Evolutionary conservation across 495 filamentous ascomycete species (phyloP).

Genomic region (Eremomyces bilateralis): DNA sequence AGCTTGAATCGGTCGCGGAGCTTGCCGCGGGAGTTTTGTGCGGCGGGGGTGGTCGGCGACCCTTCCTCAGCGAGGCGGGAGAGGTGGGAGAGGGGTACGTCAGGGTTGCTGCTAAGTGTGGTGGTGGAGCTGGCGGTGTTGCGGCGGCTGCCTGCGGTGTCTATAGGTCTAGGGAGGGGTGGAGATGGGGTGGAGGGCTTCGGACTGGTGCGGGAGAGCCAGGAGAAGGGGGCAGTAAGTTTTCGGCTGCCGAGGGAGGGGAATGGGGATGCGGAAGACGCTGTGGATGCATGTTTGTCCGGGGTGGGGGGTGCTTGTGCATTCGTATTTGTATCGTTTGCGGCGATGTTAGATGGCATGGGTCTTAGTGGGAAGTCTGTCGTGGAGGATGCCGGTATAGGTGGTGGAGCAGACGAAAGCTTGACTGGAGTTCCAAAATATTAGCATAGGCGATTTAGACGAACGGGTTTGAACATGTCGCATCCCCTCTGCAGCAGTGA

Average conservation of each 20-base stretch:
- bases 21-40: conserved; percentile 43
- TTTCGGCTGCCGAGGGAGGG: conserved; percentile 5
- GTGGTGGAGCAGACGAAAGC: conserved; percentile 3
- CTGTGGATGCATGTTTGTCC: conserved; percentile 7
- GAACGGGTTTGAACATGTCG: neutral
- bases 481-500: neutral
- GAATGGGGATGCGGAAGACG: conserved; percentile 11
- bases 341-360: conserved; percentile 7
- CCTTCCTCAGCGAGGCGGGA: conserved; percentile 47
- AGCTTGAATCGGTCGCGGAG: conserved; percentile 73
- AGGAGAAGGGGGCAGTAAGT: conserved; percentile 6
- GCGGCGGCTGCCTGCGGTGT: conserved; percentile 32
- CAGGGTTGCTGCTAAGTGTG: conserved; percentile 31
- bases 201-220: conserved; percentile 9
- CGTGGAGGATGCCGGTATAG: conserved; percentile 10
- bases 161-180: conserved; percentile 59
- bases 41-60: conserved; percentile 46
- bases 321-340: too few species aligned
- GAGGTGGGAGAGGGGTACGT: conserved; percentile 58
- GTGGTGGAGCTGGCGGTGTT: conserved; percentile 25
- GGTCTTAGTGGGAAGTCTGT: conserved; percentile 3
- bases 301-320: neutral
- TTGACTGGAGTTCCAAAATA: too few species aligned
- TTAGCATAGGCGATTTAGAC: conserved; percentile 2
- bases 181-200: conserved; percentile 40